Conservation (phyloP, 1,139 yeast species). For the Magnusiomyces tetraspermus region DNA sequence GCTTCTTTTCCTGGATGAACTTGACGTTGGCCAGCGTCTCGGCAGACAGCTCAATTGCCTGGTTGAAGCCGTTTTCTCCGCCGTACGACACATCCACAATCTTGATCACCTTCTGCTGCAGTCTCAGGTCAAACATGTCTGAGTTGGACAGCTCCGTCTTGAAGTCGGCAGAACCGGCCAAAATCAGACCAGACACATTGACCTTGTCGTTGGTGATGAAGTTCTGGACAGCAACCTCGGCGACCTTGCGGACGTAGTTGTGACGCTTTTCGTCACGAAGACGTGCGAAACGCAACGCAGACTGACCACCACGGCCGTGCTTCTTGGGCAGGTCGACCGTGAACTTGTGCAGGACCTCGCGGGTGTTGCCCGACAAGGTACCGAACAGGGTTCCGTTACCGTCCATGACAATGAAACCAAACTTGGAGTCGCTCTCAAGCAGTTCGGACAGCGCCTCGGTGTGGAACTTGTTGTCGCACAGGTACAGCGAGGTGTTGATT, state of each 20-base stretch:
- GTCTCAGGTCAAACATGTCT: slow-evolving; percentile 84
- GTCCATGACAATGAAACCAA: slow-evolving; percentile 97
- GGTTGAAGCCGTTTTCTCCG: slow-evolving; percentile 98
- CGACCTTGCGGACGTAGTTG: slow-evolving; percentile 94
- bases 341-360: slow-evolving; percentile 92
- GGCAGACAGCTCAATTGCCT: slow-evolving; percentile 94
- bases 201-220: slow-evolving; percentile 89
- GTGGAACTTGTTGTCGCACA: slow-evolving; percentile 97
- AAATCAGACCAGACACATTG: slow-evolving; percentile 83
- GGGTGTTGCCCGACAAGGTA: slow-evolving; percentile 90
- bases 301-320: slow-evolving; percentile 99
- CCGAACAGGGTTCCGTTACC: slow-evolving; percentile 98
- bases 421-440: slow-evolving; percentile 88
- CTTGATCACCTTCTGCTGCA: slow-evolving; percentile 78
- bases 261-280: slow-evolving; percentile 98
- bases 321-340: slow-evolving; percentile 94
- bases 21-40: slow-evolving; percentile 95
- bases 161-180: slow-evolving; percentile 99
- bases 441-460: slow-evolving; percentile 93
- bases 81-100: slow-evolving; percentile 96
- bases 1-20: slow-evolving; percentile 95
- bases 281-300: slow-evolving; percentile 97
- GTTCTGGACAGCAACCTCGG: slow-evolving; percentile 96
- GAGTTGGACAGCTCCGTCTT: slow-evolving; percentile 88
- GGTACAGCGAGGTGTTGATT: slow-evolving; percentile 90